Conservation (phyloP, 352 stramenopile genomes). For the Pythium folliculosum region DNA sequence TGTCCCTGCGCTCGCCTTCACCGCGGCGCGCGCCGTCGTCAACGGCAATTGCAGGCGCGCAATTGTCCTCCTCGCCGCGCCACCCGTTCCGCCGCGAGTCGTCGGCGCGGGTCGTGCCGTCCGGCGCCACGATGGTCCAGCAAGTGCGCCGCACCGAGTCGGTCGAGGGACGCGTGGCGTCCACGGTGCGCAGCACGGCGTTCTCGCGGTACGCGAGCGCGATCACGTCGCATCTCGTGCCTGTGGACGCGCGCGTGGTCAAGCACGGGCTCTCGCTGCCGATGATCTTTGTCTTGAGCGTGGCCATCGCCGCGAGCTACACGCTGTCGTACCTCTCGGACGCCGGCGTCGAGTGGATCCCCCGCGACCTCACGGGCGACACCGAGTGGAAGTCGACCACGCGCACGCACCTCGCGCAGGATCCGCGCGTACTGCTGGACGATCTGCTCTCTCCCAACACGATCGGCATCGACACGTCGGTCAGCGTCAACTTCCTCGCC, state of each 20-base stretch:
- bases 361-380: slow-evolving; percentile 27
- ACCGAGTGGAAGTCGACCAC: slow-evolving; percentile 23
- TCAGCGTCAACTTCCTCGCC: slow-evolving; percentile 18
- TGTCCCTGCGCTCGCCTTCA: neutral
- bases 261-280: slow-evolving; percentile 23
- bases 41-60: no score
- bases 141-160: neutral
- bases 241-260: slow-evolving; percentile 14
- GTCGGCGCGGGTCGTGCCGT: neutral
- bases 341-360: slow-evolving; percentile 1
- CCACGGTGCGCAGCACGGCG: neutral
- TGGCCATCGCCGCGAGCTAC: slow-evolving; percentile 24
- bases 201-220: slow-evolving; percentile 5
- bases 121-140: neutral
- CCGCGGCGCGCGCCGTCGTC: neutral
- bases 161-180: neutral
- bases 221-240: slow-evolving; percentile 1
- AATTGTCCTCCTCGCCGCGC: neutral
- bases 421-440: slow-evolving; percentile 13
- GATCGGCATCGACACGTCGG: slow-evolving; percentile 21
- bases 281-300: slow-evolving; percentile 23
- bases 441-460: slow-evolving; percentile 9
- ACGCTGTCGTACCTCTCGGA: slow-evolving; percentile 10
- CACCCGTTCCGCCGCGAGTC: neutral
- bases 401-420: slow-evolving; percentile 25